Conservation (phyloP, 495 filamentous ascomycete genomes). For the Penicillium ucsense region DNA sequence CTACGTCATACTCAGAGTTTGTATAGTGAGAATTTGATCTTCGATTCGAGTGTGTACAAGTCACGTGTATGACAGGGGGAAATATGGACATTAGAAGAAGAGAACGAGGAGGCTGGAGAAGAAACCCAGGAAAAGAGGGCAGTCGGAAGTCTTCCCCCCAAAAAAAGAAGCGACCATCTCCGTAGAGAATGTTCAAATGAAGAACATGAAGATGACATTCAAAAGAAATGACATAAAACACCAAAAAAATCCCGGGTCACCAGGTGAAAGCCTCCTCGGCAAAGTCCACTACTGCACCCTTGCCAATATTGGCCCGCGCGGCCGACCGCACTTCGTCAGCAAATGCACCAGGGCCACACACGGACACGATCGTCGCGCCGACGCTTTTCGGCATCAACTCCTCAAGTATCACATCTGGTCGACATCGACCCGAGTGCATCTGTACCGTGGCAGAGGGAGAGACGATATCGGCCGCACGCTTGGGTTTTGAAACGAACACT, state of each 20-base stretch:
- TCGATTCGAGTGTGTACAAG: no score
- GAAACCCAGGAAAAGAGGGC: no score
- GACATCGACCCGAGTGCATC: constrained; percentile 72
- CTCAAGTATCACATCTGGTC: constrained; percentile 53
- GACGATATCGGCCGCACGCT: constrained; percentile 51
- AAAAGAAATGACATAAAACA: neutral
- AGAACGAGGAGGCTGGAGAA: no score
- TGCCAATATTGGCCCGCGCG: constrained; percentile 54
- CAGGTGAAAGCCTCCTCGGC: constrained; percentile 92
- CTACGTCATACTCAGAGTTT: no score
- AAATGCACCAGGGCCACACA: constrained; percentile 84
- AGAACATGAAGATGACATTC: neutral
- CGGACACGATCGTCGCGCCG: constrained; percentile 75
- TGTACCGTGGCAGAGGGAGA: constrained; percentile 73
- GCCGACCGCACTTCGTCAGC: constrained; percentile 78
- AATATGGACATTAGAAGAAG: no score
- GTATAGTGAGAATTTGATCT: no score
- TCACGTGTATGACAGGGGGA: no score
- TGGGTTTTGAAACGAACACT: constrained; percentile 83
- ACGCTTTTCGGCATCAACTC: constrained; percentile 67
- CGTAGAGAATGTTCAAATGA: constrained; percentile 7
- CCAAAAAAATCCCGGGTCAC: constrained; percentile 17
- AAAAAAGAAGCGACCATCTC: neutral
- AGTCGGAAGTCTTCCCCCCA: neutral
- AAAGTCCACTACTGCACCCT: constrained; percentile 69